A percentile compares a stretch with the other conserved stretches of the same genome.
These are phyloP conservation scores for Cetraspora pellucida DNA, from an alignment of 192 early-diverging fungal genomes.

Conservation along the genomic window DNA sequence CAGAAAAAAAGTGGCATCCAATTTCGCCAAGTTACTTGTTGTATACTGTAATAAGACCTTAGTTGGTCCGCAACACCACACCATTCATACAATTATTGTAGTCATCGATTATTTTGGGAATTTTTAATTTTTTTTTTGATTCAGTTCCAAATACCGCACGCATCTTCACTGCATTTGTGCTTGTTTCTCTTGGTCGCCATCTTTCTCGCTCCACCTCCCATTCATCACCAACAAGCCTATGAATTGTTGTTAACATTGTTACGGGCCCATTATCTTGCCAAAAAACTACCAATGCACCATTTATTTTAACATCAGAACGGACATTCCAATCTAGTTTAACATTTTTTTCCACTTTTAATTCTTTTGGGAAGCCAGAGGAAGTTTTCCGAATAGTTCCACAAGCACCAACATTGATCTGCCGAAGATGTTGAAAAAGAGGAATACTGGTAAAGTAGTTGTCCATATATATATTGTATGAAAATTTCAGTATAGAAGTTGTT, in stretches of 20 bases:
- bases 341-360: not conserved
- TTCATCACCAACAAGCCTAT: not conserved
- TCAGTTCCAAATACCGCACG: conserved; percentile 22
- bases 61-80: conserved; percentile 34
- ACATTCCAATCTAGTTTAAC: not conserved
- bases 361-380: not conserved
- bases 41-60: conserved; percentile 19
- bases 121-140: conserved; percentile 1
- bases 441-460: not conserved
- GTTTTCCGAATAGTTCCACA: not conserved
- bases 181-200: not conserved
- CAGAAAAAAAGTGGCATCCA: conserved; percentile 32
- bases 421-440: not conserved
- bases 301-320: not conserved
- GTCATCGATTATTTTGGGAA: too few species aligned
- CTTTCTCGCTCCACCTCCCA: not conserved
- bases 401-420: not conserved
- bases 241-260: not conserved
- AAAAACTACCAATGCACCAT: conserved; percentile 11
- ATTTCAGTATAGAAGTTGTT: not conserved
- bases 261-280: not conserved
- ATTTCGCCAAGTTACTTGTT: conserved; percentile 10
- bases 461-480: too few species aligned
- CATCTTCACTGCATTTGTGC: not conserved
- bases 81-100: conserved; percentile 34